Base-by-base conservation (phyloP, 441 rosid species). In the Gossypium lobatum region DNA sequence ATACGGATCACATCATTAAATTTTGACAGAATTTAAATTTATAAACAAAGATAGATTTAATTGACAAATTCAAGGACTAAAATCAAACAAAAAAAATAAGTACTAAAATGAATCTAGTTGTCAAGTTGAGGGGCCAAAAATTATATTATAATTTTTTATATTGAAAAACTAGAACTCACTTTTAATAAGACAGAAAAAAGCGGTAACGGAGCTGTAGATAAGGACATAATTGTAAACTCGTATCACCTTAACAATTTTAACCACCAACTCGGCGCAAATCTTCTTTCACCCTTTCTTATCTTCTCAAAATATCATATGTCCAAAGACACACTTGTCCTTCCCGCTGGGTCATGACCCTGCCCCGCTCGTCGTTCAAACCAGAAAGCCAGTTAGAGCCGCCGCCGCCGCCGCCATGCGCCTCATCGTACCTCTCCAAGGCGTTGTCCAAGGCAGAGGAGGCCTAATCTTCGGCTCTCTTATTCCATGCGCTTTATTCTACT, bases 371-470 rank as follows among this genome's bases (percentile, higher is more conserved):
- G 39, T 18, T 14, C 45, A 25, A 13, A 0, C 31, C 52, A 72
- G 46, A 4, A 58, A 64, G 25, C 58, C 64, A 34, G 39, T 6
- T 6, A 34, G 39, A 34, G 39, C 39, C 9, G 39, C 39, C 42
- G 5, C 74, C 79, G 79, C 78, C 18, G 64, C 84, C n/a, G 86
- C 81, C 68, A 89, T 89, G 91, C 86, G 88, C 71, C 77, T 89
- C 52, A 81, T 89, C 45, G 93, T 89, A 55, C 90, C 93, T 25
- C 80, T 89, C 63, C 93, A 86, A 48, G 95, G 95, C 6, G 82
- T 94, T 3, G 90, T 92, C 48, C 97, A 95, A 77, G 97, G 97
- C 37, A 82, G 97, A 54, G 95, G 94, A 1, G 98, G 97, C 23
- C 86, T 92, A 61, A 85, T 95, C 64, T 76, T 91, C 10, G 97